Evolutionary conservation across 495 filamentous ascomycete species (phyloP).

Genomic region (Lasiosphaeria hispida): DNA sequence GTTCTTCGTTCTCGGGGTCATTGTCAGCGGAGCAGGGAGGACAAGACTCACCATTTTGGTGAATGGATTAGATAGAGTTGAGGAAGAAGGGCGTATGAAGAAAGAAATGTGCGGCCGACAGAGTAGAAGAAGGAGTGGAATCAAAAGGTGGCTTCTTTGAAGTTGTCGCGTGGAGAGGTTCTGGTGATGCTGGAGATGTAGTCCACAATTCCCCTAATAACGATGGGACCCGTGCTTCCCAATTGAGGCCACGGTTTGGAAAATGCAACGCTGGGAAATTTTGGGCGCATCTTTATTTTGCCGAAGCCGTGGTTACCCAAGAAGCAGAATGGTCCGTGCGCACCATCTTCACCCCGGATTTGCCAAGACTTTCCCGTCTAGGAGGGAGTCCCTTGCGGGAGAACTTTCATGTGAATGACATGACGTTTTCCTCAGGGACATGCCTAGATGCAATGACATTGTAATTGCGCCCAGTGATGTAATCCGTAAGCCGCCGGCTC

Average conservation of each 20-base stretch:
- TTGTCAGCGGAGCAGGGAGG: background rate
- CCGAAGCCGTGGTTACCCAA: slow-evolving; percentile 4
- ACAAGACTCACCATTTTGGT: slow-evolving; percentile 11
- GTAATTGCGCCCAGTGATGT: no score
- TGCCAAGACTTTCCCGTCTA: background rate
- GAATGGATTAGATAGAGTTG: background rate
- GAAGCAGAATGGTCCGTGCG: background rate
- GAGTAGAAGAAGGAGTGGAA: background rate
- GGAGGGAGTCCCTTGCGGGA: background rate
- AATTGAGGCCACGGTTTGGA: slow-evolving; percentile 40
- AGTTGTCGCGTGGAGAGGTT: slow-evolving; percentile 12
- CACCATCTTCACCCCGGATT: slow-evolving; percentile 4
- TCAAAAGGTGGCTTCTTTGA: slow-evolving; percentile 1
- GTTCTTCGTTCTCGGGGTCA: background rate
- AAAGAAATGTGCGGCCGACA: background rate
- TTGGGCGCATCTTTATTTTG: slow-evolving; percentile 22
- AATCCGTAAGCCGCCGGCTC: no score
- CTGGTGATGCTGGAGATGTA: slow-evolving; percentile 20
- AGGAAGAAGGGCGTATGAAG: background rate
- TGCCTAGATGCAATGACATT: no score
- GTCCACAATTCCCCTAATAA: slow-evolving; percentile 25
- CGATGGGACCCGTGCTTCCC: slow-evolving; percentile 29
- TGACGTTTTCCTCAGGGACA: no score
- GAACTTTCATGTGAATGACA: background rate
- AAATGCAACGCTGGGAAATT: slow-evolving; percentile 20